These are phyloP conservation scores for Ceratocystiopsis sp. DNA, from an alignment of 2,329 filamentous ascomycete species.

Conservation along the genomic window DNA sequence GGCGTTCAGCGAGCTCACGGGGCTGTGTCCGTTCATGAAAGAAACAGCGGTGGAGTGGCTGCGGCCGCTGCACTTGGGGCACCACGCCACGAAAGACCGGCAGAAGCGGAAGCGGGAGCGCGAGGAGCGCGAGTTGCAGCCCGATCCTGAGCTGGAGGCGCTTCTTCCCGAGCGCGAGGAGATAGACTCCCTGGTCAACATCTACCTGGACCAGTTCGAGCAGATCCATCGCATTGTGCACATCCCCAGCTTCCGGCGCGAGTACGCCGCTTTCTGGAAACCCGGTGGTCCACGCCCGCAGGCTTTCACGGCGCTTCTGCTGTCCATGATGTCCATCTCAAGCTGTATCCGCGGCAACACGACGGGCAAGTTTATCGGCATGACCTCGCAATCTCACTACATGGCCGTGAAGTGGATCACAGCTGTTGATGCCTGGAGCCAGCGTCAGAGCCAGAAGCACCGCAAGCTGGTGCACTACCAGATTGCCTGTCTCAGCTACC, in stretches of 20 bases:
- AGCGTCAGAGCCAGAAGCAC: constrained; percentile 42
- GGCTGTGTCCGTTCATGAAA: constrained; percentile 42
- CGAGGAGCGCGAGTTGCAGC: constrained; percentile 29
- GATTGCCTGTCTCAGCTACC: constrained; percentile 40
- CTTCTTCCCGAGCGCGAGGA: constrained; percentile 21
- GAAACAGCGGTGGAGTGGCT: constrained; percentile 46
- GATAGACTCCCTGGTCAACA: constrained; percentile 16
- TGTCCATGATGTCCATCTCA: constrained; percentile 44
- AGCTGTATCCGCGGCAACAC: constrained; percentile 37
- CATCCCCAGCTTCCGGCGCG: constrained; percentile 37
- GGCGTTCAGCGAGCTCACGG: constrained; percentile 40
- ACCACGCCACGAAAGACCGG: constrained; percentile 37
- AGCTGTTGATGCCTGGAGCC: constrained; percentile 36
- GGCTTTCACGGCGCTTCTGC: constrained; percentile 37
- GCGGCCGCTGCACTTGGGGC: constrained; percentile 36
- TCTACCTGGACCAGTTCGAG: constrained; percentile 22
- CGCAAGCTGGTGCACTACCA: constrained; percentile 43
- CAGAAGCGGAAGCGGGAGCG: constrained; percentile 34
- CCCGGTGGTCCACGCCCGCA: constrained; percentile 26
- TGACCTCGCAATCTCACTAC: constrained; percentile 38
- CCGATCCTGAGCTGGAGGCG: constrained; percentile 31
- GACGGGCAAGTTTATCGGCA: constrained; percentile 36
- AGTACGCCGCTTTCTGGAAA: constrained; percentile 39
- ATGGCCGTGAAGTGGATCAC: constrained; percentile 39
- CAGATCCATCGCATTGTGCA: constrained; percentile 33